phyloP scores from a whole-genome alignment of 352 stramenopile genomes.

The Thalassiosira allenii region DNA sequence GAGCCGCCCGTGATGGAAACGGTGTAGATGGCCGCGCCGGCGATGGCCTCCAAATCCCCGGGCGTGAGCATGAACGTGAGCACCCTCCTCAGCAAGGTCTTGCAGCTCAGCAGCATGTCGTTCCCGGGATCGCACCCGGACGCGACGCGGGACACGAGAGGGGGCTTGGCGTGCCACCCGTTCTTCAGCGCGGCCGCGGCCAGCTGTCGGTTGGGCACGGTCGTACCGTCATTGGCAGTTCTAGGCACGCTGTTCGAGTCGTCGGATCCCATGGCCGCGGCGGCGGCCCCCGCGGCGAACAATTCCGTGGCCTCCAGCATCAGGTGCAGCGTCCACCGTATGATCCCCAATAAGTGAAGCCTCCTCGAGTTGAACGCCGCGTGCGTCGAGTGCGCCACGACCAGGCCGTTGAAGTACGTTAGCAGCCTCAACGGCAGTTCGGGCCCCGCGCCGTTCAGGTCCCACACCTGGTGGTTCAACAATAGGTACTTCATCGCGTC shows the following conservation, averaged over 20 bases:
- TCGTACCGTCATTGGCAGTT: no score
- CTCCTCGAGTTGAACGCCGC: slow-evolving; percentile 85
- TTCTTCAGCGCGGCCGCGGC: slow-evolving; percentile 58
- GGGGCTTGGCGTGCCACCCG: slow-evolving; percentile 75
- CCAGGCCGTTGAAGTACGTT: slow-evolving; percentile 83
- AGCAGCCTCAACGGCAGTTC: slow-evolving; percentile 79
- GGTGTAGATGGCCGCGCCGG: slow-evolving; percentile 85
- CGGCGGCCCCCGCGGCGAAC: slow-evolving; percentile 70
- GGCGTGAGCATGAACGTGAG: slow-evolving; percentile 87
- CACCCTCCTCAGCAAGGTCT: slow-evolving; percentile 82
- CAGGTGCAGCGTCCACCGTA: slow-evolving; percentile 85
- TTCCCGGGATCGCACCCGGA: slow-evolving; percentile 83
- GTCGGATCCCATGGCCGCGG: slow-evolving; percentile 30
- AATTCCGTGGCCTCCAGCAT: slow-evolving; percentile 86
- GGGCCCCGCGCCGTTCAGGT: slow-evolving; percentile 76
- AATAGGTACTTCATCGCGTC: slow-evolving; percentile 88
- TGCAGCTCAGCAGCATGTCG: slow-evolving; percentile 81
- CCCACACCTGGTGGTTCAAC: slow-evolving; percentile 87
- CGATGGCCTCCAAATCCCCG: slow-evolving; percentile 83
- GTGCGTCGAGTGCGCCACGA: slow-evolving; percentile 81
- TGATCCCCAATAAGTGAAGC: slow-evolving; percentile 84
- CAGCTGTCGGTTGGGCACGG: no score
- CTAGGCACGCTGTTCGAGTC: no score
- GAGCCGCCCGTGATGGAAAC: slow-evolving; percentile 77
- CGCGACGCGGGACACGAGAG: slow-evolving; percentile 71